phyloP scores from a whole-genome alignment of 805 yeast species.

The Suhomyces sp. region DNA sequence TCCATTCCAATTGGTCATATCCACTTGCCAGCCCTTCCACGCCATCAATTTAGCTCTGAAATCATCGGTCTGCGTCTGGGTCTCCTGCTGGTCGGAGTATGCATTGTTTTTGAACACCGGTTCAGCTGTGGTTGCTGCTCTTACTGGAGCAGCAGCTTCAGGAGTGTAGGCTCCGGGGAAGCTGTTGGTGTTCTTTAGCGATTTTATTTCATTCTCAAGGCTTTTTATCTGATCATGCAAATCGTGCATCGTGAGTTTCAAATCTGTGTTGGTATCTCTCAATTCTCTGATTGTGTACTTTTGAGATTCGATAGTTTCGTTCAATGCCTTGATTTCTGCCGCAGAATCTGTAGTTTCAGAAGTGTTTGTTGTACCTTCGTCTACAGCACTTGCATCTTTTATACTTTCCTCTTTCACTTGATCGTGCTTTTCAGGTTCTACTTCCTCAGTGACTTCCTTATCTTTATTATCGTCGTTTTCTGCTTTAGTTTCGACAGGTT shows the following conservation, averaged over 20 bases:
- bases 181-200: constrained; percentile 7
- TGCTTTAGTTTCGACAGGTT: background rate
- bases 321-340: constrained; percentile 6
- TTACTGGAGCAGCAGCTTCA: background rate
- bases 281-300: constrained; percentile 33
- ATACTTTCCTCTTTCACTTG: background rate
- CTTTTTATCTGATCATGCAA: constrained; percentile 32
- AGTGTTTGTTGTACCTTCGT: constrained; percentile 5
- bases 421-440: background rate
- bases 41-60: constrained; percentile 56
- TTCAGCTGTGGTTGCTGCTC: constrained; percentile 22
- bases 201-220: constrained; percentile 22
- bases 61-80: constrained; percentile 39
- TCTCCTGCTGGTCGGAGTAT: constrained; percentile 27
- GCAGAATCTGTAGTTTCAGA: constrained; percentile 2
- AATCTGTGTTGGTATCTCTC: constrained; percentile 42
- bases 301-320: constrained; percentile 27
- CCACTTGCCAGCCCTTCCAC: constrained; percentile 86
- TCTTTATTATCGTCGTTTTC: background rate
- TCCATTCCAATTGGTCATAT: constrained; percentile 57
- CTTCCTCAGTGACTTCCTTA: background rate
- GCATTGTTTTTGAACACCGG: constrained; percentile 29
- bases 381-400: constrained; percentile 7
- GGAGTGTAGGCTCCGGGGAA: constrained; percentile 5
- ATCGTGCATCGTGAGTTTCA: constrained; percentile 39